Evolutionary conservation across 306 rosid species (phyloP), one percentile per base, ranked within the genome.

Genomic region (Gynostemma pentaphyllum): DNA sequence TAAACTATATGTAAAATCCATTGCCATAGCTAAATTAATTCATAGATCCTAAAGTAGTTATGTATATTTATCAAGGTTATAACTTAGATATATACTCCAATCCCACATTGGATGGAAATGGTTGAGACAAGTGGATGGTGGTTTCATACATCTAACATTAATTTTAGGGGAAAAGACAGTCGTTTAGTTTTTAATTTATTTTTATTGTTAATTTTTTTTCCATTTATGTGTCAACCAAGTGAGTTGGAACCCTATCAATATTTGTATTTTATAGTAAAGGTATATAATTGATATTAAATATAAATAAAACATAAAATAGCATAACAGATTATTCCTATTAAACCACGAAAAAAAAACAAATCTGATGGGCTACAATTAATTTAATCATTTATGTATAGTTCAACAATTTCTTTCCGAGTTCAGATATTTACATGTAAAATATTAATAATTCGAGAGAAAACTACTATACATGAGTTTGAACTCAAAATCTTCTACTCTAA

Each of bases 81-180:
- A 26, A n/a, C n/a, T n/a, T n/a, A n/a, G 10, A 8, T 23, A 65
- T 14, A 16, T 65, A 32, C 32, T 65, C 18, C 27, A 11, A n/a
- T n/a, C 4, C 40, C 26, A 44, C 53, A 36, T 66, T 66, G 59
- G 5, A 46, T 57, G 46, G 47, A 32, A 53, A 68, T 29, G 42
- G 13, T 15, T 16, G 3, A 16, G 26, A 39, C 62, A 60, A 37
- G 64, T 69, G 74, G 63, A 9, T 48, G 74, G 68, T 26, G 24
- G 21, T 24, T 51, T 36, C 59, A 51, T 51, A 13, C 59, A 51
- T 26, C 21, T 51, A 26, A 51, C 59, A 51, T 57, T 57, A 57
- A 57, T 32, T 57, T 32, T 56, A 5, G 64, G 26, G n/a, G 10
- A 59, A 18, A 36, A 1, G 16, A n/a, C 18, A 59, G 19, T 59